Evolutionary conservation across 345 rosid genomes (phyloP), one percentile per base, ranked within the genome.

Genomic region (Melastoma malabathricum): DNA sequence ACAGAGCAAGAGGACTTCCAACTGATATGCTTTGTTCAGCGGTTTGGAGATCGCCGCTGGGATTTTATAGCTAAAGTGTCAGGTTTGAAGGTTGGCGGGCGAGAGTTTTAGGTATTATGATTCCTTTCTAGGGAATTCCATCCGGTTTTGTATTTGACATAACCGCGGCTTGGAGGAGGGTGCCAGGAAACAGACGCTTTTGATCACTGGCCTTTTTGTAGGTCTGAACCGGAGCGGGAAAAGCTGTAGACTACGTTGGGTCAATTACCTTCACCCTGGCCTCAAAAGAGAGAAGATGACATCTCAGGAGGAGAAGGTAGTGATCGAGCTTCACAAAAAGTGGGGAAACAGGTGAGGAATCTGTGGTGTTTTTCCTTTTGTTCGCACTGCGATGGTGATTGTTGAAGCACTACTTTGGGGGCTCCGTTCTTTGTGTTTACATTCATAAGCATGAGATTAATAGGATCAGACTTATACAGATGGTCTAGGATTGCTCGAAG

Each of bases 61-160:
- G 98, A 92, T 66, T 92, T 77, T 81, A 76, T 92, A 56, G 97
- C 98, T 0, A 82, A 92, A 74, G 90, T 92, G 67, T 92, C 98
- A 92, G 98, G 98, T 92, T 92, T 92, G 97, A 87, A 84, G 96
- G 97, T 34, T 84, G 98, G 98, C 71, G 98, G 98, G 98, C 79
- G 97, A 81, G 74, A 75, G 55, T 74, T 67, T 52, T 84, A 84
- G 93, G 97, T 84, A 79, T 22, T 64, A 89, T 29, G 41, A 34
- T 34, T 34, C 25, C 25, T 34, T 34, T 9, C 12, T 2, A 34
- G 10, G 41, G 41, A 34, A 34, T 34, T 34, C 41, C 9, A 12
- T 6, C 12, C 12, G 41, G 12, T 34, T 34, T 22, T 9, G 41
- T 34, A 34, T 34, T 34, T 34, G 10, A 34, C 12, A 34, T 34